Evolutionary conservation across 495 filamentous ascomycete genomes (phyloP).

Genomic region (Pyrenula massariospora): DNA sequence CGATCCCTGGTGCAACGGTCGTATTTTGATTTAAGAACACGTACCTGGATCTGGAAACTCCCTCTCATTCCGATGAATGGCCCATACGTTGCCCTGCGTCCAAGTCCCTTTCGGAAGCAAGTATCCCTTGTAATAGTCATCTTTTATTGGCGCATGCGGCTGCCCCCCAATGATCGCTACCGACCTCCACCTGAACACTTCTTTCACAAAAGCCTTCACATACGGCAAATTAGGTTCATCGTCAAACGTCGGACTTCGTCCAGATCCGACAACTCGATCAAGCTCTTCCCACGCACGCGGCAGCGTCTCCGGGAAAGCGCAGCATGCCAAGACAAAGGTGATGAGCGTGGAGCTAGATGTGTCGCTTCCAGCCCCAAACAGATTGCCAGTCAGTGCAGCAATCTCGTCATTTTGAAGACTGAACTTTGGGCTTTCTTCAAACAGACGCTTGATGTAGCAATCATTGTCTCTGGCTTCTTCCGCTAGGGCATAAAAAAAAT

Average conservation of each 20-base stretch:
- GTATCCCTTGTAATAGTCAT: conserved; percentile 40
- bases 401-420: conserved; percentile 22
- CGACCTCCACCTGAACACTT: conserved; percentile 31
- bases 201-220: conserved; percentile 28
- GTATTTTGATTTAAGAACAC: conserved; percentile 12
- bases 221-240: conserved; percentile 31
- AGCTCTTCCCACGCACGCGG: conserved; percentile 36
- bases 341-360: conserved; percentile 20
- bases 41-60: conserved; percentile 31
- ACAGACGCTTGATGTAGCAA: conserved; percentile 27
- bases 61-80: conserved; percentile 28
- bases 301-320: conserved; percentile 24
- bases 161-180: conserved; percentile 30
- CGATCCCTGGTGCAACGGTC: no score
- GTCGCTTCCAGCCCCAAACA: conserved; percentile 23
- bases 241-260: conserved; percentile 11
- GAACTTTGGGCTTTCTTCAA: conserved; percentile 24
- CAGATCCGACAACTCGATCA: conserved; percentile 13
- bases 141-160: conserved; percentile 42
- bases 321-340: conserved; percentile 23
- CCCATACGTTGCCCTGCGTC: conserved; percentile 36
- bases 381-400: conserved; percentile 22
- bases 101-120: conserved; percentile 36
- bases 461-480: conserved; percentile 23
- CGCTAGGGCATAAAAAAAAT: conserved; percentile 30